Percentiles rank a stretch among this genome's conserved stretches.
phyloP scores from a whole-genome alignment of 768 basidiomycete species.

The Fomitopsis pulvina region DNA sequence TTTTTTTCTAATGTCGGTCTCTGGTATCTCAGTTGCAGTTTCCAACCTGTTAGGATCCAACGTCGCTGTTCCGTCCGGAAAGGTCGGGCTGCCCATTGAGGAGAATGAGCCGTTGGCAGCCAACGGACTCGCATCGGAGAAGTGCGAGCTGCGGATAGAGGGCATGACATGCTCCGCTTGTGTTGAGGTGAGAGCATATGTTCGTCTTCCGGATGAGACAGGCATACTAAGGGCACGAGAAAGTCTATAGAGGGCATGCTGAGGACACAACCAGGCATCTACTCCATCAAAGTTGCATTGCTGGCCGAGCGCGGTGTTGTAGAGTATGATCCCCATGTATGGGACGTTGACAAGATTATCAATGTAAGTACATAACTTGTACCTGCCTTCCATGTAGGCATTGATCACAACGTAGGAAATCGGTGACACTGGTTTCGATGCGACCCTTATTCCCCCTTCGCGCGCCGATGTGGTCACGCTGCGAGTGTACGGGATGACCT shows the following conservation, averaged over 20 bases:
- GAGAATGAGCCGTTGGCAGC: slow-evolving; percentile 24
- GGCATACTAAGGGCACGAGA: neutral
- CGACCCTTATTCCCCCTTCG: slow-evolving; percentile 61
- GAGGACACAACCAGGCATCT: slow-evolving; percentile 79
- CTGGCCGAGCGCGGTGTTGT: slow-evolving; percentile 89
- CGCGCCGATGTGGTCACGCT: slow-evolving; percentile 65
- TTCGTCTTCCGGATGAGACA: neutral
- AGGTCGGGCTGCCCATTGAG: slow-evolving; percentile 22
- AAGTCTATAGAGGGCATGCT: slow-evolving; percentile 85
- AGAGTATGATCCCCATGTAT: slow-evolving; percentile 80
- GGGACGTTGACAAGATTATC: slow-evolving; percentile 77
- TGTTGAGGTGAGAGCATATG: slow-evolving; percentile 57
- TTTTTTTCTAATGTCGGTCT: slow-evolving; percentile 7
- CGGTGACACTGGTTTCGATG: slow-evolving; percentile 89
- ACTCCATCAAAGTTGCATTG: slow-evolving; percentile 90
- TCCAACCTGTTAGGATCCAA: slow-evolving; percentile 9
- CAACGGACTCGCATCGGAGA: slow-evolving; percentile 29
- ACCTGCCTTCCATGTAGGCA: neutral
- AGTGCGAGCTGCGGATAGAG: slow-evolving; percentile 75
- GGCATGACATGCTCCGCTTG: slow-evolving; percentile 91
- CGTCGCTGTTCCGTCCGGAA: slow-evolving; percentile 11
- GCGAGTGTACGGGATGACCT: slow-evolving; percentile 89
- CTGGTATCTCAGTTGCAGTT: slow-evolving; percentile 10
- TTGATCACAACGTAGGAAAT: slow-evolving; percentile 56
- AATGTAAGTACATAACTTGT: slow-evolving; percentile 41